Base-by-base conservation (phyloP, 129 eudicot genomes). In the Silybum marianum region DNA sequence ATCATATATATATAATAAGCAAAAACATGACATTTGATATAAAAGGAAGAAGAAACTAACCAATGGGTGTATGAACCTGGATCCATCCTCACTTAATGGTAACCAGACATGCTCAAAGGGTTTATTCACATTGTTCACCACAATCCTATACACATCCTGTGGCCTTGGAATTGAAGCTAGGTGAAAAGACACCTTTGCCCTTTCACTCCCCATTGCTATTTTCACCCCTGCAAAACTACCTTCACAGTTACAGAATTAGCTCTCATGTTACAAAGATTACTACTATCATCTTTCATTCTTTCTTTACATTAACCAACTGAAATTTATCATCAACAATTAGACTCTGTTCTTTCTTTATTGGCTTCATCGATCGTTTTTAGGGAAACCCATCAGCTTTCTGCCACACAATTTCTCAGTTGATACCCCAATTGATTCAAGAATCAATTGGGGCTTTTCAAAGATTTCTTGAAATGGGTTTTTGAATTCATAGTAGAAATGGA, bases 81-180 rank as follows among this genome's bases (percentile, higher is more conserved):
- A 80, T 9, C 97, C 97, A 84, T 94, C 97, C 78, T 92, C 90
- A 86, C 90, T 87, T 51, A 80, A 86, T 82, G 86, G 86, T 87
- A 92, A 81, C 96, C 96, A 92, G 38, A 92, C 94, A 86, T 94
- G 97, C 77, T 94, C 88, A 77, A 87, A 92, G 0, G 92, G 98
- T 85, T 83, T 85, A 74, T 90, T 90, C 6, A 75, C 9, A 81
- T 94, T 94, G 85, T 90, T 90, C 28, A 94, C 98, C 71, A 87
- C 71, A 12, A 94, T 90, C 79, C 88, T 94, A 76, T 87, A 91
- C 93, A 84, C 92, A 34, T 92, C 96, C 58, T 94, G 98, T 7
- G 98, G 98, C 86, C 77, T 80, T 21, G 88, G 84, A 39, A 93
- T 88, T 1, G 87, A 75, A 0, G 97, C 86, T 74, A 86, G 83